Conservation (phyloP, 768 basidiomycete species). For the Suillus occidentalis region DNA sequence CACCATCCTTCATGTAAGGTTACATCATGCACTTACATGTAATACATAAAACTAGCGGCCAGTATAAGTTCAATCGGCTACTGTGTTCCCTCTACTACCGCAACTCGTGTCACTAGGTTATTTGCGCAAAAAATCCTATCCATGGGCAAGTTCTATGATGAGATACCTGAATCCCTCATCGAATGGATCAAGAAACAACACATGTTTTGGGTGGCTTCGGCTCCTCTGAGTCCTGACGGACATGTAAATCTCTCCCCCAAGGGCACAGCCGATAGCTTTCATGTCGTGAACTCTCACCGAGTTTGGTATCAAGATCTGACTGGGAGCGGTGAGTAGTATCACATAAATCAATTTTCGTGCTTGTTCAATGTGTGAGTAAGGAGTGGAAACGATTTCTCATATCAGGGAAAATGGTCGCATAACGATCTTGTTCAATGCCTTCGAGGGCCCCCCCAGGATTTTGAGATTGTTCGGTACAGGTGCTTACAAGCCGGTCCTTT, state of each 20-base stretch:
- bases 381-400: constrained; percentile 63
- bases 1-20: no score
- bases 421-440: constrained; percentile 61
- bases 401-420: constrained; percentile 63
- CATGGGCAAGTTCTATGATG: constrained; percentile 61
- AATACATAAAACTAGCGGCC: no score
- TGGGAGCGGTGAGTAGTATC: constrained; percentile 52
- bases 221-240: constrained; percentile 56
- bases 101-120: background rate
- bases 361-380: constrained; percentile 25
- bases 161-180: constrained; percentile 52
- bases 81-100: background rate
- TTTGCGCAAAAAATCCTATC: background rate
- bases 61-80: background rate
- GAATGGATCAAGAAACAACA: constrained; percentile 64
- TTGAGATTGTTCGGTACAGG: constrained; percentile 58
- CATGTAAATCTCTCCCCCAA: constrained; percentile 73
- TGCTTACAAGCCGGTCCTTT: constrained; percentile 20
- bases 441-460: constrained; percentile 62
- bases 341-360: background rate
- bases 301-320: constrained; percentile 78
- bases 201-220: constrained; percentile 71
- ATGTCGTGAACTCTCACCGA: constrained; percentile 49
- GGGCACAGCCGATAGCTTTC: constrained; percentile 61
- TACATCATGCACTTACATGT: no score